These are phyloP conservation scores for Sedum album DNA, from an alignment of 164 flowering plant genomes.

Conservation along the genomic window DNA sequence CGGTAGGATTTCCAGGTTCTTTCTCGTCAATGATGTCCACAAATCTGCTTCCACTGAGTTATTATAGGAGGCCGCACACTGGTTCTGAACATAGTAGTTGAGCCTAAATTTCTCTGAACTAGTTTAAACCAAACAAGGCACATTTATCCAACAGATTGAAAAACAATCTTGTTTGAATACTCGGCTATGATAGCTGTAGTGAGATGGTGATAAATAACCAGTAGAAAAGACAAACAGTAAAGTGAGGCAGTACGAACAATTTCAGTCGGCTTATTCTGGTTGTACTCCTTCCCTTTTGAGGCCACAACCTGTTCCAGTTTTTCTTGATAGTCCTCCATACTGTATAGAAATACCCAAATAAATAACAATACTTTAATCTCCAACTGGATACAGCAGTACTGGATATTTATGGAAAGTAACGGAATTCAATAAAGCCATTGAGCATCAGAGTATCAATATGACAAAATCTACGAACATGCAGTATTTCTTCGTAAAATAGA, in stretches of 20 bases:
- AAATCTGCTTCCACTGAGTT: not conserved
- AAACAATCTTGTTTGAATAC: not conserved
- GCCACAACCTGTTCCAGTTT: no score
- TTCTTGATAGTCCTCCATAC: slow-evolving; percentile 95
- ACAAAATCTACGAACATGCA: not conserved
- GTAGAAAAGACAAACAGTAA: not conserved
- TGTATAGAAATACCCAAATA: slow-evolving; percentile 11
- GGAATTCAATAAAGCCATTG: no score
- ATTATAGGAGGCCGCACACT: no score
- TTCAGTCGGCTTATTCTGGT: no score
- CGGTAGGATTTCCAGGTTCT: no score
- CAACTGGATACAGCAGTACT: not conserved
- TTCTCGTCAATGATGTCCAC: not conserved
- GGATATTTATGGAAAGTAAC: not conserved
- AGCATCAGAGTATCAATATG: no score
- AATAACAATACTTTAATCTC: not conserved
- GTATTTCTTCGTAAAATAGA: not conserved
- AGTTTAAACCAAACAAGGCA: not conserved
- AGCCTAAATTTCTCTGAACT: not conserved
- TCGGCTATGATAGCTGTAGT: not conserved
- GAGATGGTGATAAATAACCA: not conserved
- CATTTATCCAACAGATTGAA: not conserved
- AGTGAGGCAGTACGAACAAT: no score
- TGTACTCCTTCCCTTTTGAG: no score
- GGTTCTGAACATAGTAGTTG: not conserved